Evolutionary conservation across 1,284 basidiomycete species (phyloP), one percentile per base, ranked within the genome.

Genomic region (Cronartium quercuum): DNA sequence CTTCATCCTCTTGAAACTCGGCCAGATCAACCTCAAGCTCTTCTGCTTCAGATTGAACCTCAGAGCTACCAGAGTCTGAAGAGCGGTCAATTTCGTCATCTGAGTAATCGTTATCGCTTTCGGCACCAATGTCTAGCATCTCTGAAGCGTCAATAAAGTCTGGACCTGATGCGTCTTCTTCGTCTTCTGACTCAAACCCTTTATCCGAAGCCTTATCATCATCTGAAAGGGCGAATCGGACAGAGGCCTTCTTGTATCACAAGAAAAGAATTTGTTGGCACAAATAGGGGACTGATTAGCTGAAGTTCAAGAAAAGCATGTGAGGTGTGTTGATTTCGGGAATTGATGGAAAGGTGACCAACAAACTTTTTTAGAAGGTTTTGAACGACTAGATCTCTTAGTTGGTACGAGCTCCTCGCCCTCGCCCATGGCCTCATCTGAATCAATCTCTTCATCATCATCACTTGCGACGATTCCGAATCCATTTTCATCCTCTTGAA

Each of bases 361-460:
- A 21, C 24, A 63, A 6, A 13, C 37, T 34, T 34, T 18, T n/a
- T 34, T 34, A 41, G 9, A 18, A n/a, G 40, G 42, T 69, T 69
- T 44, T 47, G 9, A 34, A 44, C 13, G 29, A 57, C 47, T n/a
- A 29, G 38, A 29, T 71, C 61, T 57, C 40, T 35, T 70, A 12
- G 37, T 47, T 70, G 40, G 6, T 5, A 40, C 60, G 34, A 40
- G n/a, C 4, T 73, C 42, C 37, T 73, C 42, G 0, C 63, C 15
- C 37, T 66, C 63, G 6, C 70, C 70, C 47, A 65, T 64, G 1
- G 62, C 70, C 37, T 73, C 63, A 60, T 73, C 70, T 2, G 70
- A 73, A 18, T 73, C 51, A 21, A 73, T 73, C 12, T 55, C 57
- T 58, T 73, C 63, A 41, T 73, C 70, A 38, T 73, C 70, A 38